phyloP scores from a whole-genome alignment of 2,329 filamentous ascomycete species.

The Botrytis porri region DNA sequence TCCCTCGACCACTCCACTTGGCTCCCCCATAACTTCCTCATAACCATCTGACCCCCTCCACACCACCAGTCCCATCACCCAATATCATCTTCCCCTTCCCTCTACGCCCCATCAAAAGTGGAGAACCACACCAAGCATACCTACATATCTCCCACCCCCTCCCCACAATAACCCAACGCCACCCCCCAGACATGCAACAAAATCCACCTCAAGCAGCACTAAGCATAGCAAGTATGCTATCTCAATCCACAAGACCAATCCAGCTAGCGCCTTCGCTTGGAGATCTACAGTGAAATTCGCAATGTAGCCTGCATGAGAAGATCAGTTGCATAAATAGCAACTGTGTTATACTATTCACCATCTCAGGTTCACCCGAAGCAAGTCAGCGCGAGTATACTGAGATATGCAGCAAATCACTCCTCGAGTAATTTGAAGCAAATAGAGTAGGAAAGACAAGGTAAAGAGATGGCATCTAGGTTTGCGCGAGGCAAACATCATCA shows the following conservation, averaged over 20 bases:
- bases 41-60: not conserved
- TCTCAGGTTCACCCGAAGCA: not conserved
- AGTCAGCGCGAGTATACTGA: not conserved
- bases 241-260: not conserved
- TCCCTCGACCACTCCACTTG: not conserved
- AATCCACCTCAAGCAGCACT: not conserved
- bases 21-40: not conserved
- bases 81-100: not conserved
- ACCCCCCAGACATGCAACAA: not conserved
- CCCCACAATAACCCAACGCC: not conserved
- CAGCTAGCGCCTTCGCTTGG: not conserved
- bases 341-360: not conserved
- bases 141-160: not conserved
- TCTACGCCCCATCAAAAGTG: not conserved
- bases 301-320: not conserved
- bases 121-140: not conserved
- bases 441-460: not conserved
- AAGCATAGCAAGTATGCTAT: not conserved
- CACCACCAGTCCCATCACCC: not conserved
- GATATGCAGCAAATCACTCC: not conserved
- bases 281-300: not conserved
- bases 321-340: not conserved
- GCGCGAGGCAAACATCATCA: not conserved
- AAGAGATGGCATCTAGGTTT: not conserved
- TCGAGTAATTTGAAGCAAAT: not conserved